phyloP scores from a whole-genome alignment of 768 basidiomycete species.

The Tylopilus plumbeoviolaceoides region DNA sequence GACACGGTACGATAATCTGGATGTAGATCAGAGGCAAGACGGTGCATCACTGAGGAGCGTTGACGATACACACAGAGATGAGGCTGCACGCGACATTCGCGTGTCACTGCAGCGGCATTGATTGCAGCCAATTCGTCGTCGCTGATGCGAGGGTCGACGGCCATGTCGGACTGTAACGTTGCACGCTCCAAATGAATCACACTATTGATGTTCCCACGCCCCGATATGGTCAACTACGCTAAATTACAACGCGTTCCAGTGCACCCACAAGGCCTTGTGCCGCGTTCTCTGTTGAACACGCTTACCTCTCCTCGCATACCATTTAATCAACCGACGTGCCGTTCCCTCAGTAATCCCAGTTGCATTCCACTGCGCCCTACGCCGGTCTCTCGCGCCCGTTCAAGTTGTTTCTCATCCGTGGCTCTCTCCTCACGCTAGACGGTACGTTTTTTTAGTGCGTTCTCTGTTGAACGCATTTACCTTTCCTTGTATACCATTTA shows the following conservation, averaged over 20 bases:
- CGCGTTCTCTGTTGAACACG: no score
- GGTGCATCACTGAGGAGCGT: no score
- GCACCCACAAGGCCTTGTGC: slow-evolving; percentile 39
- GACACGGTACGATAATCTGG: slow-evolving; percentile 97
- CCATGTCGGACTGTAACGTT: slow-evolving; percentile 29
- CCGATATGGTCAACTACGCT: neutral
- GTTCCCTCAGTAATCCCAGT: no score
- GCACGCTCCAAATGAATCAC: neutral
- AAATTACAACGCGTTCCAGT: slow-evolving; percentile 18
- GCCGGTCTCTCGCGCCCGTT: no score
- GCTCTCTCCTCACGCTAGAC: no score
- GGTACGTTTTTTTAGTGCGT: no score
- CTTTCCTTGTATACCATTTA: no score
- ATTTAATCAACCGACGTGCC: no score
- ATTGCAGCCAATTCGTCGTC: slow-evolving; percentile 73
- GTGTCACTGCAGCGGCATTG: slow-evolving; percentile 86
- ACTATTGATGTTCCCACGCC: slow-evolving; percentile 24
- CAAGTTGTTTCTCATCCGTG: no score
- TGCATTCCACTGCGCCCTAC: no score
- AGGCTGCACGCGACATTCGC: slow-evolving; percentile 84
- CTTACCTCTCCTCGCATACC: no score
- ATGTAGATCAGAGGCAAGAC: slow-evolving; percentile 14
- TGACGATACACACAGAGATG: slow-evolving; percentile 70
- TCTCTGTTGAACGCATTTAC: no score
- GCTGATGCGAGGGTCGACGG: slow-evolving; percentile 54